Conservation (phyloP, 1,139 yeast species). For the Debaryomyces singareniensis region DNA sequence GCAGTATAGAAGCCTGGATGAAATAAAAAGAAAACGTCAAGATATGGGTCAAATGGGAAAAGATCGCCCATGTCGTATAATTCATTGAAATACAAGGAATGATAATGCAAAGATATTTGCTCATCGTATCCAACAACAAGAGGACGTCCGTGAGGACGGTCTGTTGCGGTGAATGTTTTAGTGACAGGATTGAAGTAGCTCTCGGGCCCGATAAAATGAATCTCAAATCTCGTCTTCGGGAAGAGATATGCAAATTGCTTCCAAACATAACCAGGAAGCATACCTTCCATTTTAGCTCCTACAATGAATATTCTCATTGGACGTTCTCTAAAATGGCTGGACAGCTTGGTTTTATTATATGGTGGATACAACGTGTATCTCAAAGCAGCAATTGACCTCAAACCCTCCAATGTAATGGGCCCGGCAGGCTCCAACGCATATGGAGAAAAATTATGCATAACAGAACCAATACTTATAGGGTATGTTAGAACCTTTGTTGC, state of each 20-base stretch:
- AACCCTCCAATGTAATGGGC: slow-evolving; percentile 84
- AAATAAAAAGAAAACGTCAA: slow-evolving; percentile 86
- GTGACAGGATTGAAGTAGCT: slow-evolving; percentile 61
- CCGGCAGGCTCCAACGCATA: slow-evolving; percentile 78
- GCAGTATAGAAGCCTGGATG: slow-evolving; percentile 93
- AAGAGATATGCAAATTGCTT: slow-evolving; percentile 83
- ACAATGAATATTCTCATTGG: slow-evolving; percentile 85
- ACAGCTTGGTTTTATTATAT: slow-evolving; percentile 42
- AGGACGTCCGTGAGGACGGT: slow-evolving; percentile 48
- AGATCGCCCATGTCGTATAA: slow-evolving; percentile 87
- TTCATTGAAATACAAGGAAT: slow-evolving; percentile 87
- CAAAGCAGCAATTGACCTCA: slow-evolving; percentile 86
- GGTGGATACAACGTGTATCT: slow-evolving; percentile 83
- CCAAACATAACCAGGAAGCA: slow-evolving; percentile 94
- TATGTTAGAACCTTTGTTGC: slow-evolving; percentile 91
- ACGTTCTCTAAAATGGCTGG: slow-evolving; percentile 61
- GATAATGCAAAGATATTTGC: slow-evolving; percentile 69
- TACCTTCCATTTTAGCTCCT: slow-evolving; percentile 91
- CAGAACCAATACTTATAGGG: slow-evolving; percentile 83
- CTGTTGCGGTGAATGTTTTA: slow-evolving; percentile 30
- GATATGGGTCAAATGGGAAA: slow-evolving; percentile 96
- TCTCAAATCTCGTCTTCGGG: slow-evolving; percentile 76
- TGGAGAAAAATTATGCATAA: slow-evolving; percentile 81
- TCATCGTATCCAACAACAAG: slow-evolving; percentile 70
- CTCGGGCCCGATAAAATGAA: slow-evolving; percentile 94